Conservation (phyloP, 2,329 filamentous ascomycete species). For the Cordyceps javanica region DNA sequence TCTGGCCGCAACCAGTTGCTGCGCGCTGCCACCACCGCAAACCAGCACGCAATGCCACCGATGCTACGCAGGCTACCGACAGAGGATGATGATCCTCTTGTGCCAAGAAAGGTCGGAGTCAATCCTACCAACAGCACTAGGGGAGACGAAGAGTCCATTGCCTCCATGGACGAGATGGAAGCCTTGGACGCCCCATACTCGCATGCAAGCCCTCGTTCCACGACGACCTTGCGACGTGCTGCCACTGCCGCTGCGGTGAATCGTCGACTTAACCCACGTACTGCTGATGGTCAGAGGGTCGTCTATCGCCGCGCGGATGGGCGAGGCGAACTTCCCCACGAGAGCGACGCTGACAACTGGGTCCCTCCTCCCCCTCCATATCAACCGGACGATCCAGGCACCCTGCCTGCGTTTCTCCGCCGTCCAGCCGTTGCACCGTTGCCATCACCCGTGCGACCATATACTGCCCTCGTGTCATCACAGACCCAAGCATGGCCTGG, state of each 20-base stretch:
- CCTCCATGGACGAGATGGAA: slow-evolving; percentile 51
- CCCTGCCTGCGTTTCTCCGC: slow-evolving; percentile 50
- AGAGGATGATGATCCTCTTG: slow-evolving; percentile 44
- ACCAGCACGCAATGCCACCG: slow-evolving; percentile 22
- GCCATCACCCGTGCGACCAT: slow-evolving; percentile 20
- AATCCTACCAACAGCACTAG: slow-evolving; percentile 19
- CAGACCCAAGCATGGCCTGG: slow-evolving; percentile 11
- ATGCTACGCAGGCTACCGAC: slow-evolving; percentile 22
- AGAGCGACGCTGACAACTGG: slow-evolving; percentile 86
- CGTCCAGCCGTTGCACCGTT: slow-evolving; percentile 37
- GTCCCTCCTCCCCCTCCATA: slow-evolving; percentile 81
- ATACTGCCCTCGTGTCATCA: slow-evolving; percentile 5
- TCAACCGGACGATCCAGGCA: slow-evolving; percentile 55
- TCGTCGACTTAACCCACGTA: slow-evolving; percentile 57
- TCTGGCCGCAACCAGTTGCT: slow-evolving; percentile 42
- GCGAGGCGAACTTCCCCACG: slow-evolving; percentile 68
- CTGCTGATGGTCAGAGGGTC: slow-evolving; percentile 47
- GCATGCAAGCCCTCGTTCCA: slow-evolving; percentile 65
- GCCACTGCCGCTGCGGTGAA: slow-evolving; percentile 72
- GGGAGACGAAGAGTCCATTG: slow-evolving; percentile 31
- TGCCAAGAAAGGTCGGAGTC: slow-evolving; percentile 42
- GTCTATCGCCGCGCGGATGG: slow-evolving; percentile 65
- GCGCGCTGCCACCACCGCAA: slow-evolving; percentile 41
- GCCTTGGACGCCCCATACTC: slow-evolving; percentile 66
- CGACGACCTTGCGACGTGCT: slow-evolving; percentile 63